phyloP scores from a whole-genome alignment of 2,329 filamentous ascomycete species.

The Aspergillus pseudoterreus region DNA sequence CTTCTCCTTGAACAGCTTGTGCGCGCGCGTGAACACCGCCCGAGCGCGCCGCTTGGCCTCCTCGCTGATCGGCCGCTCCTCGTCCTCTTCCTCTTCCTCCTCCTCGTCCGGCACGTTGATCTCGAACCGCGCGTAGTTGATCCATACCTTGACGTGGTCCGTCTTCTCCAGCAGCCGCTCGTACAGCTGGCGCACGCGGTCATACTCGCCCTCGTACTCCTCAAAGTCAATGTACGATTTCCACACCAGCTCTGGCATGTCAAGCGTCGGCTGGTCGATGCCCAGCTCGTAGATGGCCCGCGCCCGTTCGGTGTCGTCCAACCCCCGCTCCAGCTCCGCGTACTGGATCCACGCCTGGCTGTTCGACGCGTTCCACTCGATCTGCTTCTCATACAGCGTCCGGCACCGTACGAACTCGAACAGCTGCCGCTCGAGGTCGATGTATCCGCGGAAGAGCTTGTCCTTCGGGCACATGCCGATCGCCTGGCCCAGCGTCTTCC shows the following conservation, averaged over 20 bases:
- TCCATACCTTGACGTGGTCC: constrained; percentile 99
- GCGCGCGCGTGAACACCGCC: constrained; percentile 77
- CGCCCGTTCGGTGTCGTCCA: constrained; percentile 84
- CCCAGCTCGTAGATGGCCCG: constrained; percentile 91
- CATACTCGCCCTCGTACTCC: constrained; percentile 90
- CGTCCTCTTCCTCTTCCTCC: constrained; percentile 59
- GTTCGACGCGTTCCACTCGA: constrained; percentile 87
- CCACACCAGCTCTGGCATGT: constrained; percentile 98
- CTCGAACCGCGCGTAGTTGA: constrained; percentile 97
- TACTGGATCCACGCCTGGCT: constrained; percentile 95
- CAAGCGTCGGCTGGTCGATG: constrained; percentile 73
- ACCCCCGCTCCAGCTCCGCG: constrained; percentile 83
- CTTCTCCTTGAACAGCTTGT: constrained; percentile 82
- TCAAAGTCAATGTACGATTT: constrained; percentile 99
- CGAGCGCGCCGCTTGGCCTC: constrained; percentile 79
- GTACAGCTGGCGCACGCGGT: constrained; percentile 75
- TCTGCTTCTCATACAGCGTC: constrained; percentile 87
- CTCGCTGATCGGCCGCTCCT: constrained; percentile 65
- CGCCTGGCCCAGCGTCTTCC: constrained; percentile 84
- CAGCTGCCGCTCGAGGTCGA: constrained; percentile 86
- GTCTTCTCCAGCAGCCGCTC: constrained; percentile 90
- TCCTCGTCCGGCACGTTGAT: constrained; percentile 81
- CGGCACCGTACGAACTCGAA: constrained; percentile 93
- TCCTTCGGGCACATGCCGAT: constrained; percentile 96
- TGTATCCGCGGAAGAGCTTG: constrained; percentile 88